Evolutionary conservation across 176 grass and related monocot genomes (phyloP), one percentile per base, ranked within the genome.

Genomic region (Oryza glaberrima): DNA sequence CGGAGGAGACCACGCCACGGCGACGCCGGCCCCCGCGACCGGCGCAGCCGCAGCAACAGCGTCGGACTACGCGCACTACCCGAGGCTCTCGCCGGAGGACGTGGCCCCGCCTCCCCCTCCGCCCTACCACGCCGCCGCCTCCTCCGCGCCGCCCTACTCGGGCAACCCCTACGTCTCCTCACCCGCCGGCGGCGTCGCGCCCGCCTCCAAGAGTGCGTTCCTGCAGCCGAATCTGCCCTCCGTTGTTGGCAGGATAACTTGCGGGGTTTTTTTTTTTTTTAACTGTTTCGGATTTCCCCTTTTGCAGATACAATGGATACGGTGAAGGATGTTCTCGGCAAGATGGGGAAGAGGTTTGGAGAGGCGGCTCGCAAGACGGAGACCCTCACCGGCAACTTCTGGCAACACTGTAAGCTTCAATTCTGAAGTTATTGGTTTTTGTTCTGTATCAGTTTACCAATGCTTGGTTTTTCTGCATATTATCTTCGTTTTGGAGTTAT

Each of bases 301-400:
- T 64, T 73, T 52, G 35, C 81, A 99, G 96, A 91, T 92, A 94
- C 91, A 6, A 88, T 96, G 88, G 94, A 91, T 16, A 91, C 91
- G 26, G 78, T 99, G 86, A 91, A 90, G 76, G 94, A 96, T 26
- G 96, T 92, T 28, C 86, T 99, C 3, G 96, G 90, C 13, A 96
- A 86, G 78, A 89, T 94, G 80, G 96, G 96, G 9, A 99, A 99
- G 88, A 92, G 81, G 81, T 80, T 99, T 35, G 91, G 90, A 30
- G 96, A 96, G 78, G 90, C 91, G 40, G 93, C 96, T 22, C 92
- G 93, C 49, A 99, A 90, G 83, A 96, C 96, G 20, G 96, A 99
- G 91, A 94, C 85, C 89, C 74, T 91, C 54, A 88, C 96, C 9
- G 96, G 94, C 16, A 89, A 99, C 66, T 90, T 96, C 82, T 99